These are phyloP conservation scores for Candida boleticola DNA, from an alignment of 805 yeast genomes.

Conservation along the genomic window DNA sequence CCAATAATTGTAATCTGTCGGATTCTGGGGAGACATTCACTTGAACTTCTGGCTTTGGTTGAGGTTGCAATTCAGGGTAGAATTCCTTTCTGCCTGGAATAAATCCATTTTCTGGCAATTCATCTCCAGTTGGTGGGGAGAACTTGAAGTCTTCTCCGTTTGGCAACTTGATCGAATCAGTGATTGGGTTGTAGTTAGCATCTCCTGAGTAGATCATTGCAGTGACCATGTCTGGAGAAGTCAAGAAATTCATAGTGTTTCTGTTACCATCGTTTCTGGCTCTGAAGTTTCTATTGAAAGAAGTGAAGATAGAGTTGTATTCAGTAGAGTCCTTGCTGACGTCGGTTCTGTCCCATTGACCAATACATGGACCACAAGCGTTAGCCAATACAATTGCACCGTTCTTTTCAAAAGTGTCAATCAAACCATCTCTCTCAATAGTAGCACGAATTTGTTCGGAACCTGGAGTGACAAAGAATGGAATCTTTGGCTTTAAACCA, in stretches of 20 bases:
- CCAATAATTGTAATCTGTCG: conserved; percentile 86
- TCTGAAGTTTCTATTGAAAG: conserved; percentile 96
- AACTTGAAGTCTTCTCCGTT: conserved; percentile 77
- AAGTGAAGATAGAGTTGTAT: conserved; percentile 87
- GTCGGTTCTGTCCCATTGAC: conserved; percentile 97
- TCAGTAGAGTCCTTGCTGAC: conserved; percentile 61
- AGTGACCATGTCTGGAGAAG: conserved; percentile 98
- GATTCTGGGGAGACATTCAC: conserved; percentile 83
- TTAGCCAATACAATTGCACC: conserved; percentile 94
- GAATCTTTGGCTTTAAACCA: conserved; percentile 87
- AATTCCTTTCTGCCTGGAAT: conserved; percentile 70
- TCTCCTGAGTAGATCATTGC: conserved; percentile 96
- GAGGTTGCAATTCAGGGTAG: conserved; percentile 71
- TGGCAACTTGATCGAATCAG: conserved; percentile 72
- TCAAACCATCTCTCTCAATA: conserved; percentile 90
- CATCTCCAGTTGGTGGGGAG: conserved; percentile 77
- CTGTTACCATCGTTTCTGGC: conserved; percentile 99
- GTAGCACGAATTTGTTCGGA: conserved; percentile 98
- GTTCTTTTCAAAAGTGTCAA: conserved; percentile 72
- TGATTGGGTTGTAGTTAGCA: conserved; percentile 86
- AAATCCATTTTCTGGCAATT: conserved; percentile 79
- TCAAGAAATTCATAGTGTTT: conserved; percentile 93
- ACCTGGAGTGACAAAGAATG: conserved; percentile 96
- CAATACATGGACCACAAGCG: conserved; percentile 99
- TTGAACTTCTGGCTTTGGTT: conserved; percentile 55